Conservation (phyloP, 257 asterid genomes). For the Salvia rosmarinus region DNA sequence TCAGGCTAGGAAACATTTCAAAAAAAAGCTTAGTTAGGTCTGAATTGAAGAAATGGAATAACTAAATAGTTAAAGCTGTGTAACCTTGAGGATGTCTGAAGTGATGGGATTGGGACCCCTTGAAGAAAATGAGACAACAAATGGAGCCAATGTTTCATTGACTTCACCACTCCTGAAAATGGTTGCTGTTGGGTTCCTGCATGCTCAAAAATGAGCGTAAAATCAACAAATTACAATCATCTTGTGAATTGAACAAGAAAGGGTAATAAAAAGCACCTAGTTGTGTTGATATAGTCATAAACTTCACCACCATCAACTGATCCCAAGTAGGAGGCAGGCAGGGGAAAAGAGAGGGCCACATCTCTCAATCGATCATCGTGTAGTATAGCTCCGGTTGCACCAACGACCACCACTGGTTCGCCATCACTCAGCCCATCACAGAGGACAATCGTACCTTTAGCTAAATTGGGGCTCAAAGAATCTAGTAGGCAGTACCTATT, state of each 20-base stretch:
- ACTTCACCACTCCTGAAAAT: constrained; percentile 42
- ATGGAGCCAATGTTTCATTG: constrained; percentile 45
- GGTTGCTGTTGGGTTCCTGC: constrained; percentile 53
- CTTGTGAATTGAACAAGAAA: background rate
- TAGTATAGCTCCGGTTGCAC: constrained; percentile 57
- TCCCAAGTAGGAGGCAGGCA: constrained; percentile 51
- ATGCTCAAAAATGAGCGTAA: too few species aligned
- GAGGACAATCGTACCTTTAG: constrained; percentile 51
- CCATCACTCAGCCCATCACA: constrained; percentile 46
- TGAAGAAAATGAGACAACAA: background rate
- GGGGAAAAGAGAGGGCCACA: constrained; percentile 51
- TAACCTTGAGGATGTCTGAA: background rate
- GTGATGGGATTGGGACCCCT: constrained; percentile 8
- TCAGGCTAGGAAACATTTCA: constrained; percentile 53
- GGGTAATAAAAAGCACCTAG: constrained; percentile 35
- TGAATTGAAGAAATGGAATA: too few species aligned
- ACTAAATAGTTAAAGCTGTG: too few species aligned
- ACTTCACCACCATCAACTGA: constrained; percentile 40
- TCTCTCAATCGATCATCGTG: constrained; percentile 42
- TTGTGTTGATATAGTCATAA: constrained; percentile 43
- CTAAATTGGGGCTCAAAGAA: constrained; percentile 48
- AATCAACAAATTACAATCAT: too few species aligned
- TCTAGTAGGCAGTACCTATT: too few species aligned
- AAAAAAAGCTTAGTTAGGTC: too few species aligned
- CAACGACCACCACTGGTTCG: constrained; percentile 32